Evolutionary conservation across 352 stramenopile species (phyloP).

Genomic region (Phytophthora colocasiae): DNA sequence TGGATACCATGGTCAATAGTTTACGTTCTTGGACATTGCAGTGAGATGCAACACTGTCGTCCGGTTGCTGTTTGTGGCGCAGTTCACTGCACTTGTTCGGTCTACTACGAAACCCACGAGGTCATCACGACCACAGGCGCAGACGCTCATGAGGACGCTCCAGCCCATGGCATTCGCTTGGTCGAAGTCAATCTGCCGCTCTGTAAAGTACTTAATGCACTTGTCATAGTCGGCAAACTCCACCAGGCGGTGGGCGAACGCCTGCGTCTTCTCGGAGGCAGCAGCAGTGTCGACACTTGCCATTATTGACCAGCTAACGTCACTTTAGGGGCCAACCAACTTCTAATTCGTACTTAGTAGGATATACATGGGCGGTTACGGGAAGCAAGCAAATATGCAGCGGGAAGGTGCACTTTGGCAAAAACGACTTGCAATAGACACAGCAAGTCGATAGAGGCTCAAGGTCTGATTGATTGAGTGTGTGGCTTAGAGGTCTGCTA

Average conservation of each 20-base stretch:
- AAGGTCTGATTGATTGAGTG: constrained; percentile 3
- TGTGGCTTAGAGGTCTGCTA: background rate
- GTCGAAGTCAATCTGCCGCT: constrained; percentile 71
- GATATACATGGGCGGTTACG: constrained; percentile 22
- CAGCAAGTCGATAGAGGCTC: background rate
- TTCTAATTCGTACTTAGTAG: constrained; percentile 31
- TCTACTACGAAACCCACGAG: constrained; percentile 65
- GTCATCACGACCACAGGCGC: constrained; percentile 75
- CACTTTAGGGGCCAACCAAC: constrained; percentile 24
- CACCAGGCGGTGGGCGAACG: constrained; percentile 79
- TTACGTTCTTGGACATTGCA: constrained; percentile 77
- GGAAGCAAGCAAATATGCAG: background rate
- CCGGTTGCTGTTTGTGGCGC: constrained; percentile 65
- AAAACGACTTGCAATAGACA: constrained; percentile 16
- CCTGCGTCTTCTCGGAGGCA: constrained; percentile 47
- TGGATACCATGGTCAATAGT: background rate
- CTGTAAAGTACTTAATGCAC: constrained; percentile 67
- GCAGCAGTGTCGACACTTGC: background rate
- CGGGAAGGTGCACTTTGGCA: constrained; percentile 28
- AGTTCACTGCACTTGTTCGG: constrained; percentile 61
- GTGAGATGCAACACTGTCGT: constrained; percentile 84
- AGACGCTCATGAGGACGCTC: constrained; percentile 85
- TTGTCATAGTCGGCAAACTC: constrained; percentile 69
- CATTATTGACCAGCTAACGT: constrained; percentile 16
- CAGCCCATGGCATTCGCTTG: constrained; percentile 64